Evolutionary conservation across 2,329 filamentous ascomycete genomes (phyloP).

Genomic region (Aspergillus fructus): DNA sequence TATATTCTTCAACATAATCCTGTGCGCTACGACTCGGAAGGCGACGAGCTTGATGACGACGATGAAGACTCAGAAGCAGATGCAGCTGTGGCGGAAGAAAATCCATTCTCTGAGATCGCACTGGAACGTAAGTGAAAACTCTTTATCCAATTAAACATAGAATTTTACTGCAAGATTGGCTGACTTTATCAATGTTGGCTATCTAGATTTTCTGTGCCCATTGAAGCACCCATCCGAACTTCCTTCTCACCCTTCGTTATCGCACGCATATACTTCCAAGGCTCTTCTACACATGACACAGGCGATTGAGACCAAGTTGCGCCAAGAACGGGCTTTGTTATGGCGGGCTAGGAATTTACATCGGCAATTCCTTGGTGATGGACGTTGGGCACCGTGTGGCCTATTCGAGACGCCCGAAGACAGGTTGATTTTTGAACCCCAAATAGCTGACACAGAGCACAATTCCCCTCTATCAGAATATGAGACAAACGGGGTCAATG

Average conservation of each 20-base stretch:
- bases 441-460: slow-evolving; percentile 18
- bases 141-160: background rate
- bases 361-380: slow-evolving; percentile 60
- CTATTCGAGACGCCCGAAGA: slow-evolving; percentile 53
- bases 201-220: slow-evolving; percentile 58
- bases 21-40: slow-evolving; percentile 62
- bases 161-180: background rate
- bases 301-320: slow-evolving; percentile 57
- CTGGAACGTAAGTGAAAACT: slow-evolving; percentile 51
- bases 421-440: slow-evolving; percentile 46
- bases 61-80: slow-evolving; percentile 60
- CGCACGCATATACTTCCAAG: slow-evolving; percentile 58
- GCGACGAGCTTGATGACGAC: slow-evolving; percentile 59
- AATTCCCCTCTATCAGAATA: slow-evolving; percentile 18
- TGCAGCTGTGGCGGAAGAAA: slow-evolving; percentile 58
- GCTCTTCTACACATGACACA: slow-evolving; percentile 58
- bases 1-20: slow-evolving; percentile 61
- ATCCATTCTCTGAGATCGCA: slow-evolving; percentile 59
- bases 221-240: slow-evolving; percentile 62
- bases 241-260: slow-evolving; percentile 58
- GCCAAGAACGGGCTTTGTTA: slow-evolving; percentile 56
- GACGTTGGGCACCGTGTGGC: slow-evolving; percentile 58
- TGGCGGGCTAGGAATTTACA: slow-evolving; percentile 60
- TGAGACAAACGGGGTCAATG: slow-evolving; percentile 15
- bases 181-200: slow-evolving; percentile 11